Percentiles rank a stretch among this genome's conserved stretches.
phyloP scores from a whole-genome alignment of 1,139 yeast species.

The Geotrichum siamense region DNA sequence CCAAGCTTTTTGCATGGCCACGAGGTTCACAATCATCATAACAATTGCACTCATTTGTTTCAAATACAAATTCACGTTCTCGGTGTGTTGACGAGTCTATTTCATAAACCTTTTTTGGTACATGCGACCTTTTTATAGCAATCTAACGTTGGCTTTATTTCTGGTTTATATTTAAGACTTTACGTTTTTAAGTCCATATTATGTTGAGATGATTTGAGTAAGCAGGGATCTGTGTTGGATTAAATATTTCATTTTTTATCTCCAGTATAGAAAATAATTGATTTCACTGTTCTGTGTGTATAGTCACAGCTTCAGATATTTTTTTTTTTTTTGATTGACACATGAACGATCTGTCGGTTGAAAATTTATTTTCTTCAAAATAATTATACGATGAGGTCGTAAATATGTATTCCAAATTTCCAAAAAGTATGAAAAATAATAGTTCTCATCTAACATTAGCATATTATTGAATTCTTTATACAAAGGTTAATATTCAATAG shows the following conservation, averaged over 20 bases:
- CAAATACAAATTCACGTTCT: too few species aligned
- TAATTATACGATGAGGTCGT: neutral
- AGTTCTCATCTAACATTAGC: constrained; percentile 9
- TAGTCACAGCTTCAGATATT: constrained; percentile 3
- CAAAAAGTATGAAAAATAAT: constrained; percentile 3
- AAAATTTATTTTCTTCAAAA: neutral
- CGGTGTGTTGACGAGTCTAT: too few species aligned
- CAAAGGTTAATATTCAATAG: constrained; percentile 6
- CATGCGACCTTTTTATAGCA: constrained; percentile 8
- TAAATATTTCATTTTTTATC: constrained; percentile 6
- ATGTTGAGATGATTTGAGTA: constrained; percentile 5
- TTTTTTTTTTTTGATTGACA: neutral
- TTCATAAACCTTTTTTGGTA: too few species aligned
- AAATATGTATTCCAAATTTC: constrained; percentile 4
- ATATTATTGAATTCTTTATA: constrained; percentile 2
- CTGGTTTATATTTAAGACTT: constrained; percentile 2
- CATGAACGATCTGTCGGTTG: neutral
- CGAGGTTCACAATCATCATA: too few species aligned
- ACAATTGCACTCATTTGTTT: too few species aligned
- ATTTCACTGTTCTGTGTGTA: neutral
- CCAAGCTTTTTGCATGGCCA: too few species aligned
- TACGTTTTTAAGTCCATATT: neutral
- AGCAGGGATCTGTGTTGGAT: neutral
- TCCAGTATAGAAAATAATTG: neutral
- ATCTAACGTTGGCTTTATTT: constrained; percentile 4